Conservation (phyloP, 305 asterid species). For the Fraxinus ornus region DNA sequence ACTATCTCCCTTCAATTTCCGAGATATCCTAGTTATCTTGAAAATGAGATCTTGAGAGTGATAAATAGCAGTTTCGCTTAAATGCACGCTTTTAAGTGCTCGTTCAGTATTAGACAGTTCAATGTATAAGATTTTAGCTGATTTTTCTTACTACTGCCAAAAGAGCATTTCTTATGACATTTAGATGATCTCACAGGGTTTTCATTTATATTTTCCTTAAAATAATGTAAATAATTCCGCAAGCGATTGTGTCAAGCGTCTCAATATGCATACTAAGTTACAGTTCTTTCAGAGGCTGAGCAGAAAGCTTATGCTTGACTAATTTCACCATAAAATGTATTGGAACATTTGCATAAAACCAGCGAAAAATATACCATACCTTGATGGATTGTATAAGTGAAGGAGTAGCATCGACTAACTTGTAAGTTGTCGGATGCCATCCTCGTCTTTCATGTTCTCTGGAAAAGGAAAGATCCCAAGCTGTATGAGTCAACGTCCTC, state of each 20-base stretch:
- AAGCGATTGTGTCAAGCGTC: not conserved
- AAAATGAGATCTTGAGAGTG: not conserved
- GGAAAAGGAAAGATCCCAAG: conserved; percentile 80
- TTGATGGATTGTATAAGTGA: conserved; percentile 73
- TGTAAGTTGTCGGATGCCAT: conserved; percentile 97
- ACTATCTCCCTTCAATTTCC: not conserved
- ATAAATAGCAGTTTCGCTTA: not conserved
- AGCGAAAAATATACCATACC: conserved; percentile 39
- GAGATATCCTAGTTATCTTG: not conserved
- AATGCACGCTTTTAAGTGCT: not conserved
- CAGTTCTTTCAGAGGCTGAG: not conserved
- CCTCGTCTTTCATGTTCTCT: conserved; percentile 70
- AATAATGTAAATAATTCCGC: not conserved
- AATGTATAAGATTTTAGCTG: not conserved
- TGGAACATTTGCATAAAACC: not conserved
- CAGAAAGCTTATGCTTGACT: not conserved
- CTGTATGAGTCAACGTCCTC: conserved; percentile 84
- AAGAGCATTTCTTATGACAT: not conserved
- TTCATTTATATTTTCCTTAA: not conserved
- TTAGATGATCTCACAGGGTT: not conserved
- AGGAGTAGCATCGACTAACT: conserved; percentile 79
- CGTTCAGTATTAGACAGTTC: not conserved
- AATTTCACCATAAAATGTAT: not conserved
- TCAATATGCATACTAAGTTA: not conserved
- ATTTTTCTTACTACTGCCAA: not conserved